phyloP scores from a whole-genome alignment of 495 filamentous ascomycete species.

The Podospora pseudopauciseta region DNA sequence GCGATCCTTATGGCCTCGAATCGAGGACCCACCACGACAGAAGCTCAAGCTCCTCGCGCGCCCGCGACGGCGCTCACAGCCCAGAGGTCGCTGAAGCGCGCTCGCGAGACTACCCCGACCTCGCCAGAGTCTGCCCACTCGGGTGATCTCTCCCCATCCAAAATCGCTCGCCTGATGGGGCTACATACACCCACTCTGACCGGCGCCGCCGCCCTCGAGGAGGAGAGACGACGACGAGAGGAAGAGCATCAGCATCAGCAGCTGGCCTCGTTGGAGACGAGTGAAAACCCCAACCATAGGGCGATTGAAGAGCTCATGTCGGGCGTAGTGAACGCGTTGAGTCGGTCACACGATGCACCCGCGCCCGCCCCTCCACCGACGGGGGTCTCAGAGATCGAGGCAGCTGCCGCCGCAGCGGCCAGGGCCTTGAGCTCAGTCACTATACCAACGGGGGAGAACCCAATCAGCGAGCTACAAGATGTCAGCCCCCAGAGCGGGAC shows the following conservation, averaged over 20 bases:
- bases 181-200: constrained; percentile 44
- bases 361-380: constrained; percentile 25
- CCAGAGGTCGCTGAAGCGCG: constrained; percentile 47
- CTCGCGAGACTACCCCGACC: constrained; percentile 45
- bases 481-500: constrained; percentile 41
- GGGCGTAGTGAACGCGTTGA: constrained; percentile 48
- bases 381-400: constrained; percentile 29
- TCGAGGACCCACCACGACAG: constrained; percentile 43
- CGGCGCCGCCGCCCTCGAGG: constrained; percentile 54
- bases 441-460: constrained; percentile 32
- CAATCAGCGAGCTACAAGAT: constrained; percentile 34
- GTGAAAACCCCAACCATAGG: constrained; percentile 52
- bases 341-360: constrained; percentile 45
- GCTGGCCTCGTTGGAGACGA: constrained; percentile 37
- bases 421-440: constrained; percentile 33
- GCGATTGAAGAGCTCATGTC: constrained; percentile 54
- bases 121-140: constrained; percentile 36
- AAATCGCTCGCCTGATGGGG: constrained; percentile 48
- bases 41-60: constrained; percentile 42
- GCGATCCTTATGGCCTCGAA: constrained; percentile 41
- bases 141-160: constrained; percentile 48
- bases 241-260: constrained; percentile 45
- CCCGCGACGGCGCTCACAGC: constrained; percentile 30
- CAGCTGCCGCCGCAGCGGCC: constrained; percentile 34
- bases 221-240: constrained; percentile 50